Evolutionary conservation across 1,284 basidiomycete genomes (phyloP), one percentile per base, ranked within the genome.

Genomic region (Ganoderma leucocontextum): DNA sequence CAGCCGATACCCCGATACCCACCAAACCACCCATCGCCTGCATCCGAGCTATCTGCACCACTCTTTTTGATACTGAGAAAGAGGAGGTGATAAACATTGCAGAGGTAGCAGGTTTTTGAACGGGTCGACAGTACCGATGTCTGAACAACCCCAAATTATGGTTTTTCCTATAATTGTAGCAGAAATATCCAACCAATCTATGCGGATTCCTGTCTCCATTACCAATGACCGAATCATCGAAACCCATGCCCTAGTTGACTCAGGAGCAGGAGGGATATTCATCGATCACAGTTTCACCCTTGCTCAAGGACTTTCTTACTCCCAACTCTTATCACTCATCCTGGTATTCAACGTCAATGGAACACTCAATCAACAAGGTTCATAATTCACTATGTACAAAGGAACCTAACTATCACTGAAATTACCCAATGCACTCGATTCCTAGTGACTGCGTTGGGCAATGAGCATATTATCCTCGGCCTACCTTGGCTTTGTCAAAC

Each of bases 1-100:
- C 84, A 73, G 0, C 74, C 81, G 22, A 75, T 76, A 4, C 80
- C 75, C 6, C 81, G 82, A 8, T 73, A 80, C 0, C 81, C 84
- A 22, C 66, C 71, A 0, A 39, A 7, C 5, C 7, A 5, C 38
- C 38, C 12, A 39, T 39, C 12, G 5, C 38, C 12, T 39, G 38
- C 38, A 39, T 39, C 38, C 12, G 38, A 39, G 38, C 38, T 7
- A 39, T 39, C 38, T 39, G 12, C 38, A 39, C 38, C n/a, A n/a
- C 12, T 39, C 38, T 39, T 77, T 73, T 64, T 84, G 83, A 49
- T 77, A 78, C 29, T 80, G 78, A 47, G 75, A 75, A n/a, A 39
- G 38, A 39, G 38, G 12, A 39, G 38, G 12, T 39, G 12, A 12
- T 39, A 12, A 39, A 39, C 38, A 39, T 39, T 39, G 38, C 38